Evolutionary conservation across 1,139 yeast species (phyloP).

Genomic region (Candida sanyaensis): DNA sequence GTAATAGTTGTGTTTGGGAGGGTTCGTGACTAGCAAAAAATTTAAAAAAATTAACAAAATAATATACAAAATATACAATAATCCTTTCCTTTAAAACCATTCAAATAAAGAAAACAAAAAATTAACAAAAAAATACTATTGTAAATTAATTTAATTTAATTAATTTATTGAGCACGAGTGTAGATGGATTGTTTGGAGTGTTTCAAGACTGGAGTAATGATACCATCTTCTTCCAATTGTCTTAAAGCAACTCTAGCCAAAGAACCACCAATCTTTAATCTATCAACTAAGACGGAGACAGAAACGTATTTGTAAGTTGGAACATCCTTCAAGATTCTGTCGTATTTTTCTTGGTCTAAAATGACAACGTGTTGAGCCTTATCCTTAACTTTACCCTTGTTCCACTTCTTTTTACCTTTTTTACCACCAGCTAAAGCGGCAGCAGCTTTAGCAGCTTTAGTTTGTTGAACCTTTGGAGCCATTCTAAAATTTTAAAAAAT

Average conservation of each 20-base stretch:
- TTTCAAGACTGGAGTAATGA: conserved; percentile 90
- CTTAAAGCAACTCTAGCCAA: conserved; percentile 97
- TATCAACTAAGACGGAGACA: conserved; percentile 97
- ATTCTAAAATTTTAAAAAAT: conserved; percentile 46
- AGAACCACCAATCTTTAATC: conserved; percentile 99
- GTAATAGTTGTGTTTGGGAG: not conserved
- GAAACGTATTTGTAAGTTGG: conserved; percentile 99
- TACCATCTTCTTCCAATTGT: conserved; percentile 94
- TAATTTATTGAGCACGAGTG: conserved; percentile 65
- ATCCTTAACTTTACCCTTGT: conserved; percentile 99
- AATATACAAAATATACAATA: conserved; percentile 4
- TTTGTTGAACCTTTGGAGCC: conserved; percentile 99
- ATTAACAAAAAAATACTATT: not conserved
- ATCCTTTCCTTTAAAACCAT: not conserved
- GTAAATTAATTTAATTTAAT: conserved; percentile 1
- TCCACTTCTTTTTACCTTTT: conserved; percentile 99
- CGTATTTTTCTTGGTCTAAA: conserved; percentile 98
- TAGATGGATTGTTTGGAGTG: conserved; percentile 98
- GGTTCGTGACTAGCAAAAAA: conserved; percentile 1
- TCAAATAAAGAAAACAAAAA: not conserved
- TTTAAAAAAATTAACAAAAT: not conserved
- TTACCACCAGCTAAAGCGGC: conserved; percentile 99
- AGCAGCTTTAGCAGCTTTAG: conserved; percentile 99
- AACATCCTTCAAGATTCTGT: conserved; percentile 98
- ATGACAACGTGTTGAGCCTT: conserved; percentile 98